Percentiles rank a stretch among this genome's conserved stretches.
phyloP scores from a whole-genome alignment of 2,329 filamentous ascomycete genomes.

The Monilinia aucupariae region DNA sequence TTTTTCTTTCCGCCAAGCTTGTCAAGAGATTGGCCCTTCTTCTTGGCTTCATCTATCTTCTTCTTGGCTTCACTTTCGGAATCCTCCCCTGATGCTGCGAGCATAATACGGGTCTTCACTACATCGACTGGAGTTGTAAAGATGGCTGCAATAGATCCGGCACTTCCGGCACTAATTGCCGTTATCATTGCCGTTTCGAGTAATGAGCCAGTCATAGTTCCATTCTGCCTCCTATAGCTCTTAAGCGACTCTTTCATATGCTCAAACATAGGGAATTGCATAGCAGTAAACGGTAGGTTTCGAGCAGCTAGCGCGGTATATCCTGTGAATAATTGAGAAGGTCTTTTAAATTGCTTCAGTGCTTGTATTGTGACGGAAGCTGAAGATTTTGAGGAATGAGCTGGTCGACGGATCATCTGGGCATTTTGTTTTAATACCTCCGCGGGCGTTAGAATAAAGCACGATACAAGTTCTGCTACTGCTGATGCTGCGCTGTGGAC shows the following conservation, averaged over 20 bases:
- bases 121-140: slow-evolving; percentile 88
- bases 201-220: slow-evolving; percentile 37
- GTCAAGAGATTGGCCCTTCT: slow-evolving; percentile 28
- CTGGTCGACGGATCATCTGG: slow-evolving; percentile 60
- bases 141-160: slow-evolving; percentile 69
- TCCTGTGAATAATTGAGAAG: slow-evolving; percentile 55
- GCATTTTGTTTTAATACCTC: slow-evolving; percentile 94
- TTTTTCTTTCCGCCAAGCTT: slow-evolving; percentile 34
- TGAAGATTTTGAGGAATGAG: slow-evolving; percentile 28
- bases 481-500: slow-evolving; percentile 71
- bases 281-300: slow-evolving; percentile 80
- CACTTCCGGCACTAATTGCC: slow-evolving; percentile 64
- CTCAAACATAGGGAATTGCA: slow-evolving; percentile 88
- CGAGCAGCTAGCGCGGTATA: slow-evolving; percentile 77
- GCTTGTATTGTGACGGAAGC: slow-evolving; percentile 48
- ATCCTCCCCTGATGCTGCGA: slow-evolving; percentile 46
- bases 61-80: slow-evolving; percentile 31
- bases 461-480: slow-evolving; percentile 75
- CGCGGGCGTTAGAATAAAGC: slow-evolving; percentile 78
- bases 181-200: slow-evolving; percentile 66
- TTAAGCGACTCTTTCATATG: slow-evolving; percentile 53
- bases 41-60: slow-evolving; percentile 26
- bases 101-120: slow-evolving; percentile 85
- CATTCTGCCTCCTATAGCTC: slow-evolving; percentile 38
- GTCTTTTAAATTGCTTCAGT: slow-evolving; percentile 51